phyloP scores from a whole-genome alignment of 2,329 filamentous ascomycete species.

The Scedosporium apiospermum region DNA sequence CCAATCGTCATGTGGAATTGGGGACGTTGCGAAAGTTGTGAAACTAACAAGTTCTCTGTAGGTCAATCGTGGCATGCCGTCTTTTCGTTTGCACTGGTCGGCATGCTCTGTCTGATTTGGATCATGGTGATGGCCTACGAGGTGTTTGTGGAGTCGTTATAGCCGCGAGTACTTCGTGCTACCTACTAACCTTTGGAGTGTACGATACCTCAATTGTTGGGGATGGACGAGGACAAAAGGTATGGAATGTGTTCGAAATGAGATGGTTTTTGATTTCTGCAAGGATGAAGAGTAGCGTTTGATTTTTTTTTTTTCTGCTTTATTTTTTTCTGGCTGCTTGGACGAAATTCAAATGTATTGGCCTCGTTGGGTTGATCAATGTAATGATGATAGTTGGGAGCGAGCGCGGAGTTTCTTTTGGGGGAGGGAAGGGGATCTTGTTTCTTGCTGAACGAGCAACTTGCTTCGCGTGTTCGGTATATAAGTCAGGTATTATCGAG shows the following conservation, averaged over 20 bases:
- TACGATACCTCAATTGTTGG: neutral
- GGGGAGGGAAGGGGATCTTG: neutral
- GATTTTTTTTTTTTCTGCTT: neutral
- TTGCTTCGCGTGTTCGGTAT: too few species aligned
- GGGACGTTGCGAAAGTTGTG: too few species aligned
- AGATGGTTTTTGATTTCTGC: neutral
- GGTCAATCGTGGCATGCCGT: constrained; percentile 56
- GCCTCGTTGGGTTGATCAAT: neutral
- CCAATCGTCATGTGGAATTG: too few species aligned
- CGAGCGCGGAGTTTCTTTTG: neutral
- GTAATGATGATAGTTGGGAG: neutral
- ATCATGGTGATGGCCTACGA: constrained; percentile 60
- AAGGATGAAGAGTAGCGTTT: neutral
- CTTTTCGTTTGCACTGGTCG: constrained; percentile 53
- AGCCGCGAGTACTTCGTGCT: neutral
- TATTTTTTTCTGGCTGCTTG: neutral
- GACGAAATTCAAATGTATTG: too few species aligned
- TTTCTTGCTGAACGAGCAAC: neutral
- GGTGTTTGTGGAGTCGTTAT: constrained; percentile 36
- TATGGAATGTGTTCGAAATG: neutral
- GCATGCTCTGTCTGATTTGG: constrained; percentile 53
- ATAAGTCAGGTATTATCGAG: too few species aligned
- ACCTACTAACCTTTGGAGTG: neutral
- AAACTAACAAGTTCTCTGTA: constrained; percentile 14
- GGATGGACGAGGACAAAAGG: neutral